Percentiles rank a stretch among this genome's conserved stretches.
These are phyloP conservation scores for Elsinoe perseae DNA, from an alignment of 2,329 filamentous ascomycete genomes.

Conservation along the genomic window DNA sequence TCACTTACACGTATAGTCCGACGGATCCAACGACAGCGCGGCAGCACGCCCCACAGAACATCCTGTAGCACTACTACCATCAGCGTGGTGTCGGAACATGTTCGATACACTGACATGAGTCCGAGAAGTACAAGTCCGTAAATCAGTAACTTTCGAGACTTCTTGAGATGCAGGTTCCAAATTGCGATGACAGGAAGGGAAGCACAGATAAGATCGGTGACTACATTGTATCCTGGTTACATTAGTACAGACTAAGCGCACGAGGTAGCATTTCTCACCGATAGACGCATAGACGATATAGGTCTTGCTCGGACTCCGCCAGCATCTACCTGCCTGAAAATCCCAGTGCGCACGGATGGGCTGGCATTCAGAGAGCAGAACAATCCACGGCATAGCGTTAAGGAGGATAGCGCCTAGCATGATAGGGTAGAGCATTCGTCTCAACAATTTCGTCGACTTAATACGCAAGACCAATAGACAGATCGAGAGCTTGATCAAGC, in stretches of 20 bases:
- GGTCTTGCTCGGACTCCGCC: conserved; percentile 24
- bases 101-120: conserved; percentile 14
- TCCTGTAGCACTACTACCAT: conserved; percentile 18
- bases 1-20: conserved; percentile 21
- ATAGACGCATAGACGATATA: conserved; percentile 26
- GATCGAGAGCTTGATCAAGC: conserved; percentile 38
- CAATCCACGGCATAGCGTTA: conserved; percentile 21
- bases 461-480: conserved; percentile 37
- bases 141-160: conserved; percentile 23
- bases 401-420: conserved; percentile 22
- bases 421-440: conserved; percentile 27
- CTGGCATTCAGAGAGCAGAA: conserved; percentile 24
- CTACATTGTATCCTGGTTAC: conserved; percentile 23
- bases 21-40: conserved; percentile 23
- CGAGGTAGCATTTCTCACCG: conserved; percentile 19
- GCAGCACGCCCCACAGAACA: conserved; percentile 22
- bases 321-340: conserved; percentile 21
- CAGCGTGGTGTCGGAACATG: background rate
- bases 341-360: conserved; percentile 24
- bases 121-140: conserved; percentile 26
- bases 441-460: conserved; percentile 31
- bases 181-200: conserved; percentile 24
- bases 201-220: conserved; percentile 25
- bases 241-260: background rate
- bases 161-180: conserved; percentile 23